Conservation (phyloP, 352 stramenopile genomes). For the Phytophthora uliginosa region DNA sequence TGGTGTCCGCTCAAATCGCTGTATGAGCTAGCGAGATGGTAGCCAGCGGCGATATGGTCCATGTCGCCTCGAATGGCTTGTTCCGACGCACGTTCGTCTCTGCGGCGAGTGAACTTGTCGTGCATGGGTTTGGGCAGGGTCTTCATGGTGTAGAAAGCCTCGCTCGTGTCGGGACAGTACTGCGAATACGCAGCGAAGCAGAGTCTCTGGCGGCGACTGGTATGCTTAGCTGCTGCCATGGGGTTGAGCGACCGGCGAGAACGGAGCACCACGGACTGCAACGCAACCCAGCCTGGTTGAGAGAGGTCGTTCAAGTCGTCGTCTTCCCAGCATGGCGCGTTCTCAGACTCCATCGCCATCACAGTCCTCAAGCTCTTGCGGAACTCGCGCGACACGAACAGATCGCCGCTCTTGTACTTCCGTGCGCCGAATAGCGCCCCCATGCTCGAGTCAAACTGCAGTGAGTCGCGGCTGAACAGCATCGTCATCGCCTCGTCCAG, state of each 20-base stretch:
- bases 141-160: constrained; percentile 76
- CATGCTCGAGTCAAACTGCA: constrained; percentile 70
- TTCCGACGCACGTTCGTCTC: constrained; percentile 13
- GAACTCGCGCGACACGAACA: constrained; percentile 54
- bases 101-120: constrained; percentile 31
- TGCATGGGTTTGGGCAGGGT: constrained; percentile 65
- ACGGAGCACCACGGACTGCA: constrained; percentile 62
- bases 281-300: constrained; percentile 46
- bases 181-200: constrained; percentile 74
- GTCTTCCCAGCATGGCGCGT: constrained; percentile 32
- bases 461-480: constrained; percentile 69
- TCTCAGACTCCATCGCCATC: constrained; percentile 27
- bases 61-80: constrained; percentile 43
- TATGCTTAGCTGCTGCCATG: constrained; percentile 40
- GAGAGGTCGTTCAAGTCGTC: constrained; percentile 41
- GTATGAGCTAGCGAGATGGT: constrained; percentile 63
- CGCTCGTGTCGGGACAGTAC: constrained; percentile 39
- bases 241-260: constrained; percentile 47
- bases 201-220: constrained; percentile 57
- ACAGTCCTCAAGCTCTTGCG: constrained; percentile 33
- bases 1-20: constrained; percentile 58
- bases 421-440: constrained; percentile 58
- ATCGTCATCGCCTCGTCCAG: constrained; percentile 65
- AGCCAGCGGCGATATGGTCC: constrained; percentile 76
- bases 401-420: constrained; percentile 66